Conservation (phyloP, 148 eudicot species). For the Silene latifolia region DNA sequence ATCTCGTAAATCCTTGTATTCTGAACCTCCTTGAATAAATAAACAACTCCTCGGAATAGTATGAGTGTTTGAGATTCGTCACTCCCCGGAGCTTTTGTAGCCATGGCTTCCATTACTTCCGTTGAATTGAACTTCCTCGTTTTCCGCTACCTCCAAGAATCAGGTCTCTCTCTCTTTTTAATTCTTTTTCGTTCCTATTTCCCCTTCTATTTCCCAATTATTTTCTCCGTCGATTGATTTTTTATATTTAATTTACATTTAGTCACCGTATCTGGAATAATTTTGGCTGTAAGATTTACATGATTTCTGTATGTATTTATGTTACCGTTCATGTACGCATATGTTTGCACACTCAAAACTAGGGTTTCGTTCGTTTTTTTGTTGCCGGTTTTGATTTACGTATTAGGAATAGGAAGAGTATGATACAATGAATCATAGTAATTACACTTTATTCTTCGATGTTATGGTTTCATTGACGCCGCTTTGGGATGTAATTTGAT, state of each 20-base stretch:
- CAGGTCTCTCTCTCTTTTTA: slow-evolving; percentile 36
- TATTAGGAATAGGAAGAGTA: too few relatives aligned
- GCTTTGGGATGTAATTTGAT: neutral
- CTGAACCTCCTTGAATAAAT: neutral
- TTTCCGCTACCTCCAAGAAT: slow-evolving; percentile 81
- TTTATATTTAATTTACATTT: neutral
- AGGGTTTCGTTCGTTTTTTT: slow-evolving; percentile 20
- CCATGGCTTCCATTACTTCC: slow-evolving; percentile 54
- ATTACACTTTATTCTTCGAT: neutral
- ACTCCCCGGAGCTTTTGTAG: slow-evolving; percentile 1
- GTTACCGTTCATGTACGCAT: neutral
- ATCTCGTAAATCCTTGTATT: neutral
- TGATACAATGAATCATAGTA: too few relatives aligned
- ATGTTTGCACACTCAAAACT: slow-evolving; percentile 13
- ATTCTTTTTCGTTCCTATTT: neutral
- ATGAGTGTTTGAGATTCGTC: slow-evolving; percentile 20
- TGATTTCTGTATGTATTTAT: neutral
- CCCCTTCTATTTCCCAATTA: neutral
- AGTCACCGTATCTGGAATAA: neutral
- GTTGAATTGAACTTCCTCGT: slow-evolving; percentile 63
- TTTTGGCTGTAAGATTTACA: slow-evolving; percentile 2
- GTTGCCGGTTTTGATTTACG: slow-evolving; percentile 2
- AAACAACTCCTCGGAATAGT: neutral
- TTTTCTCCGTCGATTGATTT: neutral
- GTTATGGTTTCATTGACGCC: neutral